phyloP scores from a whole-genome alignment of 352 stramenopile genomes.

The Blastocystis sp. region DNA sequence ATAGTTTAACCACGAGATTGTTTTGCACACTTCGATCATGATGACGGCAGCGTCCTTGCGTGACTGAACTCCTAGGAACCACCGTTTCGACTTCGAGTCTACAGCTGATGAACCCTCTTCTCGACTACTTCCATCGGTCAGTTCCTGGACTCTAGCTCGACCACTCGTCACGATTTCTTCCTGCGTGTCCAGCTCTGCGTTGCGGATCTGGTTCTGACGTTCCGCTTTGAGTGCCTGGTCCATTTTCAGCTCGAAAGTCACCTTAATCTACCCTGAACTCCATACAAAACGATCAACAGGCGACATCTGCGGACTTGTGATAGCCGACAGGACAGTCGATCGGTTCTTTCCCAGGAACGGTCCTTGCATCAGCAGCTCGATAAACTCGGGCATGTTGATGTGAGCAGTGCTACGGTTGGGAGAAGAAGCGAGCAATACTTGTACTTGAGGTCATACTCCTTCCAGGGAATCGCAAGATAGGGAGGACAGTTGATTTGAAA shows the following conservation, averaged over 20 bases:
- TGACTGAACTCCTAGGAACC: slow-evolving; percentile 98
- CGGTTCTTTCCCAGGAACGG: slow-evolving; percentile 60
- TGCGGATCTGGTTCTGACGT: slow-evolving; percentile 50
- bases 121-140: background rate
- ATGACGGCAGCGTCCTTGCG: slow-evolving; percentile 98
- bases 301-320: slow-evolving; percentile 20
- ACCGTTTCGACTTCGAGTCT: slow-evolving; percentile 73
- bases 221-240: slow-evolving; percentile 61
- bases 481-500: slow-evolving; percentile 93
- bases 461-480: slow-evolving; percentile 82
- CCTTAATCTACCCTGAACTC: slow-evolving; percentile 56
- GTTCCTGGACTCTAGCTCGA: background rate
- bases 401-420: background rate
- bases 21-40: slow-evolving; percentile 99
- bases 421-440: background rate
- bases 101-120: background rate
- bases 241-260: slow-evolving; percentile 63
- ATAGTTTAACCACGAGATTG: slow-evolving; percentile 88
- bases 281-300: background rate
- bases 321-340: slow-evolving; percentile 40
- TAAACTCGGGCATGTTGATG: slow-evolving; percentile 48
- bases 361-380: slow-evolving; percentile 58
- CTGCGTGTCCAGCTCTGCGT: background rate
- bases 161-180: background rate
- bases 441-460: slow-evolving; percentile 19